phyloP scores from a whole-genome alignment of 1,284 basidiomycete species.

The Melampsora medusae region DNA sequence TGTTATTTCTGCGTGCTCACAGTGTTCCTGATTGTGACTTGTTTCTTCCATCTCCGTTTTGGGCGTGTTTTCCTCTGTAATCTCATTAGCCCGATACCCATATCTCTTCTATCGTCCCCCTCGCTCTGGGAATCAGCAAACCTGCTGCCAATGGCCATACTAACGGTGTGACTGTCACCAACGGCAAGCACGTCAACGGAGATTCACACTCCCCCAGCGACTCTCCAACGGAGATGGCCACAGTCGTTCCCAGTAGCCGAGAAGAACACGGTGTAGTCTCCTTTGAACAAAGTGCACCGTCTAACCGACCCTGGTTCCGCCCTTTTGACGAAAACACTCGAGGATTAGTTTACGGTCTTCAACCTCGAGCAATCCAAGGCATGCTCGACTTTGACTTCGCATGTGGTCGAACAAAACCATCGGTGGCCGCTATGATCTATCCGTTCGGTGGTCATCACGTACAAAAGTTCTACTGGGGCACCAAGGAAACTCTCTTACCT shows the following conservation, averaged over 20 bases:
- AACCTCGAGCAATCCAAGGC: constrained; percentile 98
- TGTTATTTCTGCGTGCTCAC: not conserved
- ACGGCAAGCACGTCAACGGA: constrained; percentile 50
- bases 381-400: constrained; percentile 99
- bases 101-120: constrained; percentile 97
- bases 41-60: not conserved
- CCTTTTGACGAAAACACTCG: constrained; percentile 90
- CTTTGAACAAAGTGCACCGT: constrained; percentile 63
- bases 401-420: constrained; percentile 87
- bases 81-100: constrained; percentile 97
- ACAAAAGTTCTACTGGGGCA: constrained; percentile 99
- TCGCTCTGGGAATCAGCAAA: constrained; percentile 77
- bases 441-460: constrained; percentile 99
- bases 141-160: constrained; percentile 55
- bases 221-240: constrained; percentile 49
- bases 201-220: constrained; percentile 51
- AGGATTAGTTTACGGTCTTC: constrained; percentile 94
- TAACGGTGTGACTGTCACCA: constrained; percentile 48
- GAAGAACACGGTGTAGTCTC: constrained; percentile 59
- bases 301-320: constrained; percentile 70
- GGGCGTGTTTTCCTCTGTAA: constrained; percentile 14
- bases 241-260: constrained; percentile 68
- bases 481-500: constrained; percentile 94
- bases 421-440: constrained; percentile 99
- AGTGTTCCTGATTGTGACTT: not conserved